phyloP scores from a whole-genome alignment of 352 stramenopile species.

The Stephanocyclus meneghinianus region DNA sequence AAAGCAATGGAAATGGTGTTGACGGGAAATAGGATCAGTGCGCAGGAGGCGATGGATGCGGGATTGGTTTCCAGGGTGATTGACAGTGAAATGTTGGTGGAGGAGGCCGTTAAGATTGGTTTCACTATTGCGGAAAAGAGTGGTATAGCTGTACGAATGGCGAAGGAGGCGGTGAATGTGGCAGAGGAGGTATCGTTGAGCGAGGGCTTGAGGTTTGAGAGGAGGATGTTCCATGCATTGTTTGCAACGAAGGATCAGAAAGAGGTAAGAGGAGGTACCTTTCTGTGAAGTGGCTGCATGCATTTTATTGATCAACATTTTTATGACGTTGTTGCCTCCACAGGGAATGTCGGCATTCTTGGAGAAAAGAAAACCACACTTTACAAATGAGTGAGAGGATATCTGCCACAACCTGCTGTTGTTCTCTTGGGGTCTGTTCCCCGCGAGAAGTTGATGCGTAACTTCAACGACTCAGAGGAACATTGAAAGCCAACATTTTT shows the following conservation, averaged over 20 bases:
- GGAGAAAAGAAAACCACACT: constrained; percentile 94
- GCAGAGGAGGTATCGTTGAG: constrained; percentile 88
- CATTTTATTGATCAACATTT: neutral
- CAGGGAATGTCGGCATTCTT: constrained; percentile 97
- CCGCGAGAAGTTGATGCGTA: too few relatives aligned
- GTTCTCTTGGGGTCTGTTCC: too few relatives aligned
- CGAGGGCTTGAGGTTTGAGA: constrained; percentile 95
- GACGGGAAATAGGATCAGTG: constrained; percentile 95
- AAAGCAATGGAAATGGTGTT: constrained; percentile 98
- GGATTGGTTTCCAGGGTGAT: constrained; percentile 93
- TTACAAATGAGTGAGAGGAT: constrained; percentile 85
- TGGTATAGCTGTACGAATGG: constrained; percentile 92
- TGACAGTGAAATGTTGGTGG: constrained; percentile 87
- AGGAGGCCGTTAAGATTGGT: constrained; percentile 93
- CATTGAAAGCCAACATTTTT: too few relatives aligned
- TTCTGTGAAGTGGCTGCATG: neutral
- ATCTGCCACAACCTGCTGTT: neutral
- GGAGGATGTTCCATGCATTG: constrained; percentile 96
- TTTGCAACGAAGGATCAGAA: constrained; percentile 91
- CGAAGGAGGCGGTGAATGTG: constrained; percentile 90
- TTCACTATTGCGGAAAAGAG: constrained; percentile 95
- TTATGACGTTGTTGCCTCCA: neutral
- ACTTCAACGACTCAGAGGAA: too few relatives aligned
- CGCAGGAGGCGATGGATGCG: constrained; percentile 90
- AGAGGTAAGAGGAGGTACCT: constrained; percentile 46